Evolutionary conservation across 345 rosid genomes (phyloP), one percentile per base, ranked within the genome.

Genomic region (Hirschfeldia incana): DNA sequence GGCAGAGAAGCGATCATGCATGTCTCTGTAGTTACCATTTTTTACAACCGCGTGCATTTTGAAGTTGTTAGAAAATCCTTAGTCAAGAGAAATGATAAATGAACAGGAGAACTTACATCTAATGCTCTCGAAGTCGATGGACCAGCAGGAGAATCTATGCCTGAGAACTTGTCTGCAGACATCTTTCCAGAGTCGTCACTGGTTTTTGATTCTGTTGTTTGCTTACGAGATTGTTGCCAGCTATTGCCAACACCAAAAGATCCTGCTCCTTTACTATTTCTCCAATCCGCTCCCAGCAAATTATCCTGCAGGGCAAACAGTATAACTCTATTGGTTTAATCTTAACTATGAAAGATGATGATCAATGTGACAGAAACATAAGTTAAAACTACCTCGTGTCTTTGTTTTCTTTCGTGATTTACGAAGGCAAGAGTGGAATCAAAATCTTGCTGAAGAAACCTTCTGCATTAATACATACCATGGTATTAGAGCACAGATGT

Each of bases 371-470:
- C 39, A 37, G 28, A 39, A 72, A 70, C 17, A 67, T 34, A 4
- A 36, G 59, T 42, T 15, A 75, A 26, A 55, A 36, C 10, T 82
- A 94, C 98, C 96, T 94, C 97, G 28, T 78, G 85, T 89, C 93
- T 84, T 85, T 91, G 97, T 82, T 88, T 94, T 84, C 98, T 86
- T 86, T 94, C 98, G 68, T 91, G 91, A 82, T 93, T 95, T 81
- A 85, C 88, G 66, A 82, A 90, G 72, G 98, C 97, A 86, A 95
- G 94, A 59, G 91, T 91, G 72, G 97, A 60, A 83, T 93, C 99
- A 85, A 95, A 95, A 87, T 93, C 97, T 84, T 87, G 98, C 85
- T 86, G 94, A 80, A 91, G 92, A 81, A 87, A 87, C 85, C 96
- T 86, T 93, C 99, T 95, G 88, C 83, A 79, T 69, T 76, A 55